phyloP scores from a whole-genome alignment of 2,329 filamentous ascomycete genomes.

The Emericellopsis atlantica region DNA sequence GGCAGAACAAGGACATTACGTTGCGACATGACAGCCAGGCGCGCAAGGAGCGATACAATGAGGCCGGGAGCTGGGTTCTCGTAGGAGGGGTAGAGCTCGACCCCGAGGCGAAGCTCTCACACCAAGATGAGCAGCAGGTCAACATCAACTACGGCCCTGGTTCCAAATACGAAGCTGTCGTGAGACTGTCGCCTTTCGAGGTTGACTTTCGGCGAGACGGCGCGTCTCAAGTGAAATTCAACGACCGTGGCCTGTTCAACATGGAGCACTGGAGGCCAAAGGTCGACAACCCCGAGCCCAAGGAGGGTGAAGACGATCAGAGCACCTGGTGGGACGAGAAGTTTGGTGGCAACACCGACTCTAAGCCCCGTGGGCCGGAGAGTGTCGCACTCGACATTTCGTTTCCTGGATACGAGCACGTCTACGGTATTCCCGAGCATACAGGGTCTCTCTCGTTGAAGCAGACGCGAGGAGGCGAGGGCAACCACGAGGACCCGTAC shows the following conservation, averaged over 20 bases:
- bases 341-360: conserved; percentile 90
- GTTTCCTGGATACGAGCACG: conserved; percentile 83
- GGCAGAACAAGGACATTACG: conserved; percentile 79
- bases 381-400: conserved; percentile 83
- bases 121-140: conserved; percentile 52
- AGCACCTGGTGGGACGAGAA: conserved; percentile 97
- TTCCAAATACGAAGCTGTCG: conserved; percentile 66
- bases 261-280: conserved; percentile 93
- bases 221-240: conserved; percentile 72
- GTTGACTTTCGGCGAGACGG: conserved; percentile 82
- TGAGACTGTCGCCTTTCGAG: conserved; percentile 70
- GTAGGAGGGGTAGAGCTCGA: conserved; percentile 69
- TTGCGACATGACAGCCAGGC: conserved; percentile 73
- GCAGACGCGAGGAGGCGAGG: conserved; percentile 78
- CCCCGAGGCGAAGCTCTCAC: conserved; percentile 54
- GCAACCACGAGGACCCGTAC: conserved; percentile 81
- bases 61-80: conserved; percentile 74
- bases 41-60: conserved; percentile 89
- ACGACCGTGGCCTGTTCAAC: conserved; percentile 81
- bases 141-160: conserved; percentile 71
- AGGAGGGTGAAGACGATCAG: conserved; percentile 53
- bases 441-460: conserved; percentile 78
- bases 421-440: conserved; percentile 91
- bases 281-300: conserved; percentile 50
- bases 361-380: conserved; percentile 90